Evolutionary conservation across 2,329 filamentous ascomycete genomes (phyloP).

Genomic region (Leptographium galeiforme): DNA sequence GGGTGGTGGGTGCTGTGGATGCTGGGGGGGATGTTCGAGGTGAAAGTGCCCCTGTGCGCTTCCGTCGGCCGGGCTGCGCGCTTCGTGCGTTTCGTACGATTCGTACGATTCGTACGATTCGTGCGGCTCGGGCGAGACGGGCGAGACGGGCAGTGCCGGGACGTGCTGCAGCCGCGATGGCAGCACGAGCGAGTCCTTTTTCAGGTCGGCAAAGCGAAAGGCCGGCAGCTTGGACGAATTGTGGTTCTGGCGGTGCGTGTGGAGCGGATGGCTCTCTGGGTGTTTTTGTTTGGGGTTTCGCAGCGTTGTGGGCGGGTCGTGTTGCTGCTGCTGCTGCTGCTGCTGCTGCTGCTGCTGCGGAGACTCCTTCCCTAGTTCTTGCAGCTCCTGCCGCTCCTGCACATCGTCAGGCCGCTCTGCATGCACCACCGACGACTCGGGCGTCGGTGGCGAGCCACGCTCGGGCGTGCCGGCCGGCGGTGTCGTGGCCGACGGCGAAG

Average conservation of each 20-base stretch:
- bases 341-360: background rate
- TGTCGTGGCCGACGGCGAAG: background rate
- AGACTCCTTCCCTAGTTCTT: background rate
- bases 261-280: slow-evolving; percentile 13
- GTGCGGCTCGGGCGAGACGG: slow-evolving; percentile 10
- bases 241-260: slow-evolving; percentile 38
- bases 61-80: background rate
- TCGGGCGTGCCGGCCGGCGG: background rate
- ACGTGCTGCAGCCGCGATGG: slow-evolving; percentile 22
- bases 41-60: slow-evolving; percentile 5
- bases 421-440: too few relatives aligned
- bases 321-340: background rate
- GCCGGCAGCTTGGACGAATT: slow-evolving; percentile 42
- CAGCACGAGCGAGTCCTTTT: slow-evolving; percentile 20
- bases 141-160: slow-evolving; percentile 26
- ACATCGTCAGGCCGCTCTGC: background rate
- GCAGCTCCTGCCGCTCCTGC: background rate
- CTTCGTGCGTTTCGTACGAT: too few relatives aligned
- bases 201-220: slow-evolving; percentile 39
- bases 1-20: background rate
- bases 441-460: background rate
- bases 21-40: background rate
- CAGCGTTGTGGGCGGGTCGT: background rate
- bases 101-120: too few relatives aligned
- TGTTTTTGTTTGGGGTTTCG: too few relatives aligned